Conservation (phyloP, 75 land plant genomes). For the Selaginella tamariscina region DNA sequence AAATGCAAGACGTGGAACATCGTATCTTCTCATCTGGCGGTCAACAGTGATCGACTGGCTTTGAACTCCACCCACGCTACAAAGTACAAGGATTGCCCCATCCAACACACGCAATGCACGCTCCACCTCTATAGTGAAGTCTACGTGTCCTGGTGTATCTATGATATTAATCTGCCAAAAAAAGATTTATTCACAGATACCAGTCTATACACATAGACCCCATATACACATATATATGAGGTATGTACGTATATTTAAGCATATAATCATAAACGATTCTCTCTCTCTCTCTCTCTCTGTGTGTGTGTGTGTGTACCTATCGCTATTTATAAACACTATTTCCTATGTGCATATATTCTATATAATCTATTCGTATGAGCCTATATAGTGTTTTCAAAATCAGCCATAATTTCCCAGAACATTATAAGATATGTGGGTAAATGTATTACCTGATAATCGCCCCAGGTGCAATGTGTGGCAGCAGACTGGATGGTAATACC, state of each 20-base stretch:
- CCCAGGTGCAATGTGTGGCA: conserved; percentile 95
- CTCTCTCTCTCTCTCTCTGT: too few relatives aligned
- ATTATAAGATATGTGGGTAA: neutral
- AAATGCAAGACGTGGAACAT: conserved; percentile 90
- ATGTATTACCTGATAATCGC: conserved; percentile 59
- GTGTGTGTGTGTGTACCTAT: too few relatives aligned
- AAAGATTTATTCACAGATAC: too few relatives aligned
- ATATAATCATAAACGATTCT: too few relatives aligned
- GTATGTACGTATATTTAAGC: too few relatives aligned
- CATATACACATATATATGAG: too few relatives aligned
- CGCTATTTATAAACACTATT: too few relatives aligned
- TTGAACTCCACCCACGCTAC: conserved; percentile 98
- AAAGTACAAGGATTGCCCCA: conserved; percentile 96
- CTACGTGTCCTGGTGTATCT: conserved; percentile 99
- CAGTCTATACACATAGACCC: too few relatives aligned
- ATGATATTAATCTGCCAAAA: conserved; percentile 74
- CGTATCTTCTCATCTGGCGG: conserved; percentile 92
- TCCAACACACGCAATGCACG: conserved; percentile 96
- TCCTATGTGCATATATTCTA: too few relatives aligned
- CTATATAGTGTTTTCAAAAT: too few relatives aligned
- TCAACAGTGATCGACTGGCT: conserved; percentile 99
- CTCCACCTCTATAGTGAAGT: conserved; percentile 98
- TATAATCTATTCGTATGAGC: too few relatives aligned
- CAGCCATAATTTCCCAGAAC: too few relatives aligned
- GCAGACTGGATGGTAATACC: conserved; percentile 99